Evolutionary conservation across 352 stramenopile species (phyloP), one percentile per base, ranked within the genome.

Genomic region (Elongisporangium undulatum): DNA sequence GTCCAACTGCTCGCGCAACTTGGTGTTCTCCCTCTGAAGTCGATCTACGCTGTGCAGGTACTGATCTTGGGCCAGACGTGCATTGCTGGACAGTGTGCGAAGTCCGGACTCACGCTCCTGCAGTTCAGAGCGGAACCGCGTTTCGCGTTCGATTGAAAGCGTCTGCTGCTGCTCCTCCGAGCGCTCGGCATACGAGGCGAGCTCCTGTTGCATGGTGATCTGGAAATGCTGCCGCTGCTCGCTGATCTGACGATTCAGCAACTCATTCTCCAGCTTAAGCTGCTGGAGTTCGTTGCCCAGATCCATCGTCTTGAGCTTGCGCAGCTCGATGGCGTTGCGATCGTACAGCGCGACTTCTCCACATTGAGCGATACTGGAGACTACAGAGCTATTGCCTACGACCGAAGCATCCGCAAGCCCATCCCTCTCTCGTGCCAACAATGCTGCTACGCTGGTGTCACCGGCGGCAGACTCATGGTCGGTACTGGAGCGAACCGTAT

Each of bases 251-350:
- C 85, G 75, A 20, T 26, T 71, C 4, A 90, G 61, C 66, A 90
- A 77, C 21, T 92, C 82, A 49, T 89, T 90, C 56, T 90, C 80
- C 9, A 89, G 68, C 38, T 82, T 85, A 20, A 87, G 63, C 49
- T 92, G 82, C 58, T 88, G 75, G 49, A 86, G 52, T 19, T 92
- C 82, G 2, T 63, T 67, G 20, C 90, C 82, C 12, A 90, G 29
- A 20, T 92, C 80, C 61, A 90, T 74, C 9, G 75, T 29, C 51
- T 74, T 79, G 0, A 92, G 60, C 17, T 75, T 71, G 13, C 63
- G 66, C 13, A 89, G 56, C 29, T 87, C 76, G 2, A 89, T 67
- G 12, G 71, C 71, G 55, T 61, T 88, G 22, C 77, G 76, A 51
- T 88, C 79, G 39, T 79, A 89, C 21, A 87, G 29, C 16, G 72